Percentiles rank a stretch among this genome's conserved stretches.
These are phyloP conservation scores for Colletotrichum cuscutae DNA, from an alignment of 2,329 filamentous ascomycete genomes.

Conservation along the genomic window DNA sequence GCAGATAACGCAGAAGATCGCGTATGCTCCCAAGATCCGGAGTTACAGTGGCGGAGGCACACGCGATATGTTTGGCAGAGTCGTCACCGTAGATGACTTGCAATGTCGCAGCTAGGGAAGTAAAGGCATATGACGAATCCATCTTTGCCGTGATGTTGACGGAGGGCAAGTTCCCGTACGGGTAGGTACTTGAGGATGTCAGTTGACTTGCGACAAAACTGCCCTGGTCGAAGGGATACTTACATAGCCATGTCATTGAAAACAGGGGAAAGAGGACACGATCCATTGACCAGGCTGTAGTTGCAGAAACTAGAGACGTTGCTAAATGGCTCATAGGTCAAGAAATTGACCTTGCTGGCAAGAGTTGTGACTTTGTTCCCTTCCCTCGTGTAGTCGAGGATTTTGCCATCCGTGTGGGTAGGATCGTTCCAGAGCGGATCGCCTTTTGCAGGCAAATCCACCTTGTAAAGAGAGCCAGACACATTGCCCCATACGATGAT, in stretches of 20 bases:
- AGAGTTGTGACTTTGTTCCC: constrained; percentile 76
- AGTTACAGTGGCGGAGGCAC: constrained; percentile 84
- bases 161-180: constrained; percentile 68
- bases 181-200: background rate
- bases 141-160: constrained; percentile 81
- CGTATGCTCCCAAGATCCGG: constrained; percentile 80
- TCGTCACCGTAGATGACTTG: constrained; percentile 79
- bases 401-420: constrained; percentile 77
- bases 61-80: constrained; percentile 74
- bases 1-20: constrained; percentile 79
- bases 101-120: constrained; percentile 81
- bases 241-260: constrained; percentile 64
- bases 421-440: constrained; percentile 71
- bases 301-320: constrained; percentile 73
- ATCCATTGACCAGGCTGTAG: constrained; percentile 64
- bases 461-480: constrained; percentile 72
- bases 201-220: background rate
- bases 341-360: constrained; percentile 75
- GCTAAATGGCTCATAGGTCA: constrained; percentile 79
- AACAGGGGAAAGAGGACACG: constrained; percentile 80
- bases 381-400: constrained; percentile 68
- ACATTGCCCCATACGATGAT: constrained; percentile 93
- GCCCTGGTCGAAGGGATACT: constrained; percentile 30
- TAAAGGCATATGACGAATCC: constrained; percentile 84
- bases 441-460: constrained; percentile 68